Conservation (phyloP, 2,329 filamentous ascomycete species). For the Pyricularia pennisetigena region DNA sequence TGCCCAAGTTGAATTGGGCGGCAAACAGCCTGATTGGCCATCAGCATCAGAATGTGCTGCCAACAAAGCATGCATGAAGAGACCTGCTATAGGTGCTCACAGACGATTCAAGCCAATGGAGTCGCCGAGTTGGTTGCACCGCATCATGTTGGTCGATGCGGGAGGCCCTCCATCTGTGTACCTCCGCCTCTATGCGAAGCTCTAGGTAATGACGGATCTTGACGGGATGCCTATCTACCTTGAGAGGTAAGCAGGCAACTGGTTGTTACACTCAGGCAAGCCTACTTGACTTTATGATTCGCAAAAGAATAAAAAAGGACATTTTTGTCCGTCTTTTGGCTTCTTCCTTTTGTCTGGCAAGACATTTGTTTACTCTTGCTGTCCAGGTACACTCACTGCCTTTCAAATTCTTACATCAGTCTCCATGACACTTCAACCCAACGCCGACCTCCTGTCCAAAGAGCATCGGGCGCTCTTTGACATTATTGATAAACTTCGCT, state of each 20-base stretch:
- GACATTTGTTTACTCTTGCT: not conserved
- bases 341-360: too few relatives aligned
- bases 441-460: conserved; percentile 11
- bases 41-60: not conserved
- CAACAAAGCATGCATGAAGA: not conserved
- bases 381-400: not conserved
- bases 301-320: too few relatives aligned
- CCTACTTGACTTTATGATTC: too few relatives aligned
- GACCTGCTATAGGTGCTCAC: not conserved
- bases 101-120: not conserved
- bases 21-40: too few relatives aligned
- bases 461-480: conserved; percentile 28
- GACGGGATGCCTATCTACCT: not conserved
- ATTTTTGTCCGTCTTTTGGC: too few relatives aligned
- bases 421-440: not conserved
- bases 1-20: too few relatives aligned
- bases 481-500: conserved; percentile 26
- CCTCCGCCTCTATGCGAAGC: not conserved
- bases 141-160: not conserved
- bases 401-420: not conserved
- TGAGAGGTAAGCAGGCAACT: too few relatives aligned
- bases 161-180: conserved; percentile 1
- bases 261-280: too few relatives aligned
- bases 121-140: not conserved
- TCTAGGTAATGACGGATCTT: not conserved